These are phyloP conservation scores for Paecilomyces dactylethromorphus DNA, from an alignment of 2,329 filamentous ascomycete genomes.

Conservation along the genomic window DNA sequence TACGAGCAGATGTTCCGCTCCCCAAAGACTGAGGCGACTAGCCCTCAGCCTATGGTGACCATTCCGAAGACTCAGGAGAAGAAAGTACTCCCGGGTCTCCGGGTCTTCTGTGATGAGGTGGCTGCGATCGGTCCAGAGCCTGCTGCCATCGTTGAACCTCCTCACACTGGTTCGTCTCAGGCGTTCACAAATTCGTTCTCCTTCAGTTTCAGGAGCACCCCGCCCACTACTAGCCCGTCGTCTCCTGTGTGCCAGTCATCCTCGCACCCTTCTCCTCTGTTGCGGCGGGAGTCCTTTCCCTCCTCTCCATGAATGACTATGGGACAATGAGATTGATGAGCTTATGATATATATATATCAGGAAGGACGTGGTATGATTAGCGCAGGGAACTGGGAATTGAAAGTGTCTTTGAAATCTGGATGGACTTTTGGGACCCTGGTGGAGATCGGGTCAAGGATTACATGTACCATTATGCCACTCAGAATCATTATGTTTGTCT, in stretches of 20 bases:
- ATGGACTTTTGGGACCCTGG: neutral
- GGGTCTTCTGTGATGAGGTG: slow-evolving; percentile 30
- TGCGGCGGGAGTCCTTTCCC: slow-evolving; percentile 22
- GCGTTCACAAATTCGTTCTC: slow-evolving; percentile 21
- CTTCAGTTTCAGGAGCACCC: slow-evolving; percentile 19
- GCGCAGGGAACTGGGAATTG: neutral
- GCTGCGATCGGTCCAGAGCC: slow-evolving; percentile 17
- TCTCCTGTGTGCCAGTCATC: slow-evolving; percentile 26
- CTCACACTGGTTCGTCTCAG: slow-evolving; percentile 19
- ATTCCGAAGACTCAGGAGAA: slow-evolving; percentile 23
- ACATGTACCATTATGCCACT: neutral
- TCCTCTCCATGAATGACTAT: slow-evolving; percentile 13
- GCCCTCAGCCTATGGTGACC: slow-evolving; percentile 17
- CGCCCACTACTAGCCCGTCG: slow-evolving; percentile 27
- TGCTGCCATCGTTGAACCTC: slow-evolving; percentile 12
- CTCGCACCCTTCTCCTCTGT: slow-evolving; percentile 19
- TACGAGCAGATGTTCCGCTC: slow-evolving; percentile 33
- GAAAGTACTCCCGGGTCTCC: slow-evolving; percentile 28
- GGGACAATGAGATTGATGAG: neutral
- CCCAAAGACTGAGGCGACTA: slow-evolving; percentile 24
- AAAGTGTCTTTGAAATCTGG: neutral
- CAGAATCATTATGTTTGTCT: neutral
- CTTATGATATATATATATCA: neutral
- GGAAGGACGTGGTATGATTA: slow-evolving; percentile 5
- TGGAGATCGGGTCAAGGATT: neutral